A percentile compares a stretch with the other conserved stretches of the same genome.
These are phyloP conservation scores for Earliella scabrosa DNA, from an alignment of 1,284 basidiomycete species.

Conservation along the genomic window DNA sequence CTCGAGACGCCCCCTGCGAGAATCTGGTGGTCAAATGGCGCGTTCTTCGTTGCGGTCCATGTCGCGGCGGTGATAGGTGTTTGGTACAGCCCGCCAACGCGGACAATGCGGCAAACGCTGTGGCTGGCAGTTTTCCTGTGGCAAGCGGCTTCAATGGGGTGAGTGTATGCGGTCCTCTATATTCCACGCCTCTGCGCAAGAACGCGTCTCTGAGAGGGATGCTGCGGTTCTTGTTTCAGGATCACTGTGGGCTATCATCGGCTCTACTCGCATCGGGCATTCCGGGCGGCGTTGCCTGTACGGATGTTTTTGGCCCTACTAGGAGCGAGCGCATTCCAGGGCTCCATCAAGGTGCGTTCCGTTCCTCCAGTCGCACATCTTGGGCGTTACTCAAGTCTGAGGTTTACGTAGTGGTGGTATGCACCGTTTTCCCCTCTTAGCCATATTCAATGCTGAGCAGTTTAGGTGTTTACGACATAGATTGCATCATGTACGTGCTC, in stretches of 20 bases:
- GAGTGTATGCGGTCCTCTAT: conserved; percentile 27
- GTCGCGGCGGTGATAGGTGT: conserved; percentile 61
- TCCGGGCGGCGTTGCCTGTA: conserved; percentile 60
- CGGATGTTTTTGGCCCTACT: conserved; percentile 63
- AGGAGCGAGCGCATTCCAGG: conserved; percentile 74
- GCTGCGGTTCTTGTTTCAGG: conserved; percentile 35
- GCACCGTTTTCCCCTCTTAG: conserved; percentile 1
- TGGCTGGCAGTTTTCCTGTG: conserved; percentile 60
- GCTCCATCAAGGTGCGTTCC: conserved; percentile 58
- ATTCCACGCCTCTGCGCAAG: not conserved
- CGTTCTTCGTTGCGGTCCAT: conserved; percentile 71
- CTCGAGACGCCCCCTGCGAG: not conserved
- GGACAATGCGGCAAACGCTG: conserved; percentile 50
- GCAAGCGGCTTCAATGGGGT: conserved; percentile 79
- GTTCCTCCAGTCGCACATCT: not conserved
- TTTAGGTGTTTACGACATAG: conserved; percentile 75
- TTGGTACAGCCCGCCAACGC: conserved; percentile 51
- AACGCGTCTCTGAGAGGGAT: not conserved
- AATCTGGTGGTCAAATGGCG: conserved; percentile 73
- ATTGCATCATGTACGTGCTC: conserved; percentile 70
- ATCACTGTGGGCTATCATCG: conserved; percentile 81
- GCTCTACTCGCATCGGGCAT: conserved; percentile 76
- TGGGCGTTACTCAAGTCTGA: not conserved
- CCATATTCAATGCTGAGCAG: not conserved
- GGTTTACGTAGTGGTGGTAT: conserved; percentile 32